These are phyloP conservation scores for Theileria annulata DNA, from an alignment of 169 alveolate species.

Conservation along the genomic window DNA sequence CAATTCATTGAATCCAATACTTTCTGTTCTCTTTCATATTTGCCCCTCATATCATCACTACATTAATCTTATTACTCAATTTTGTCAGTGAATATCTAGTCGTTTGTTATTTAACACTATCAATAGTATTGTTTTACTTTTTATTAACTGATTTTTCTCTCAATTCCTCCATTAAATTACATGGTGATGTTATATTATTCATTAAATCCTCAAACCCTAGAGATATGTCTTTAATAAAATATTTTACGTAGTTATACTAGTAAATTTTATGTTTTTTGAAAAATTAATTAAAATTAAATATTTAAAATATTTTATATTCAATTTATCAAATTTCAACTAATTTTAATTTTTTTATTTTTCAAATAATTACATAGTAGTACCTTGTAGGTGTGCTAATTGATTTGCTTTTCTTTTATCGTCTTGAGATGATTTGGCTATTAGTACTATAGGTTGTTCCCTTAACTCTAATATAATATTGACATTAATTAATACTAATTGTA, in stretches of 20 bases:
- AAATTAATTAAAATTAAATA: not conserved
- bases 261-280: not conserved
- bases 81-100: not conserved
- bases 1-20: conserved; percentile 64
- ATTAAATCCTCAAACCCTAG: conserved; percentile 66
- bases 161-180: conserved; percentile 56
- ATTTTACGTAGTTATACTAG: not conserved
- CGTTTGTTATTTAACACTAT: too few relatives aligned
- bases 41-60: conserved; percentile 23
- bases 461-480: conserved; percentile 19
- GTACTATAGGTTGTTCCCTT: conserved; percentile 49
- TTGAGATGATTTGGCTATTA: conserved; percentile 50
- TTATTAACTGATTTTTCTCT: conserved; percentile 17
- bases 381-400: conserved; percentile 60
- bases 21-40: conserved; percentile 49
- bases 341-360: not conserved
- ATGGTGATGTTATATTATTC: conserved; percentile 66
- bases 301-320: not conserved
- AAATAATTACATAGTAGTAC: conserved; percentile 12
- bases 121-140: not conserved
- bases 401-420: conserved; percentile 58
- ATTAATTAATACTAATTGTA: not conserved
- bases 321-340: too few relatives aligned
- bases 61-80: not conserved
- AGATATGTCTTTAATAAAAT: not conserved